phyloP scores from a whole-genome alignment of 257 asterid genomes.

The Fraxinus pennsylvanica region DNA sequence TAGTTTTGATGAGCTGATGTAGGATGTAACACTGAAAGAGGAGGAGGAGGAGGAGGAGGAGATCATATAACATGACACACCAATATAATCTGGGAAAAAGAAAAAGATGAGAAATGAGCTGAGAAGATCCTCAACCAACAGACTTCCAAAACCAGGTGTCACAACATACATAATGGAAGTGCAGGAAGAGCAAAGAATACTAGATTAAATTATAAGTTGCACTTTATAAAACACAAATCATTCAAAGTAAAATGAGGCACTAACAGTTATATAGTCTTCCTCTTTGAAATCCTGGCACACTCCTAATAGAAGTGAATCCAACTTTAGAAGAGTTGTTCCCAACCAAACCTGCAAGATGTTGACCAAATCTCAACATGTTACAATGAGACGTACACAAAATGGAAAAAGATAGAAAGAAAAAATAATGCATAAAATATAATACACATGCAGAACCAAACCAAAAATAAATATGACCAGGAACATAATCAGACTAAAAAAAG shows the following conservation, averaged over 20 bases:
- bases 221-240: slow-evolving; percentile 9
- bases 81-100: slow-evolving; percentile 14
- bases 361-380: slow-evolving; percentile 17
- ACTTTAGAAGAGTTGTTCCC: slow-evolving; percentile 92
- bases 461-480: slow-evolving; percentile 17
- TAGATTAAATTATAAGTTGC: slow-evolving; percentile 3
- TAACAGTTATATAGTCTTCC: slow-evolving; percentile 81
- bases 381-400: slow-evolving; percentile 2
- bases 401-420: slow-evolving; percentile 8
- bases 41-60: not conserved
- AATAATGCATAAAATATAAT: not conserved
- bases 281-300: slow-evolving; percentile 92
- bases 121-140: not conserved
- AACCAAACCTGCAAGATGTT: slow-evolving; percentile 78
- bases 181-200: slow-evolving; percentile 4
- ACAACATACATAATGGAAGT: not conserved
- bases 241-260: slow-evolving; percentile 41
- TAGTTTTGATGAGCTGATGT: not conserved
- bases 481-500: slow-evolving; percentile 21
- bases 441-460: slow-evolving; percentile 14
- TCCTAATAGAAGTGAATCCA: slow-evolving; percentile 84
- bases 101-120: slow-evolving; percentile 5
- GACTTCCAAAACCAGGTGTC: not conserved
- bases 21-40: not conserved
- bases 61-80: slow-evolving; percentile 7